A percentile compares a stretch with the other conserved stretches of the same genome.
phyloP scores from a whole-genome alignment of 768 basidiomycete genomes.

The Nidularia pulvinata region DNA sequence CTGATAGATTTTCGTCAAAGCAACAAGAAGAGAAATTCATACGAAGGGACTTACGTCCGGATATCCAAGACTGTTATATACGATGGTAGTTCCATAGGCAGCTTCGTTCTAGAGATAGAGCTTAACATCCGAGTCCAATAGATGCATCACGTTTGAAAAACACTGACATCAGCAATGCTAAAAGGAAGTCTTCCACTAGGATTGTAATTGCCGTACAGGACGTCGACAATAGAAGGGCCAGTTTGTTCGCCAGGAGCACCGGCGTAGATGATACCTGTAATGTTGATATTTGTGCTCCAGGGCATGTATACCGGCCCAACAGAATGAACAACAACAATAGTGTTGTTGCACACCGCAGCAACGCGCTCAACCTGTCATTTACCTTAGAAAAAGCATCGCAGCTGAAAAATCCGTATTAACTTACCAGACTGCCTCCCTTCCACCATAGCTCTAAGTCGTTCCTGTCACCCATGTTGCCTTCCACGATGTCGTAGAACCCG shows the following conservation, averaged over 20 bases:
- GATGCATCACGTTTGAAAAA: neutral
- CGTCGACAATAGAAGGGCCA: slow-evolving; percentile 74
- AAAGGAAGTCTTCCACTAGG: slow-evolving; percentile 74
- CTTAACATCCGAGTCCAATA: neutral
- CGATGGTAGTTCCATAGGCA: slow-evolving; percentile 41
- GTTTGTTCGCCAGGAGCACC: slow-evolving; percentile 73
- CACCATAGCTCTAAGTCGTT: slow-evolving; percentile 62
- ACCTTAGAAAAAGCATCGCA: slow-evolving; percentile 15
- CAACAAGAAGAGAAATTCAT: slow-evolving; percentile 9
- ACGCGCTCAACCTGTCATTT: slow-evolving; percentile 43
- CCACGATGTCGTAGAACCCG: slow-evolving; percentile 57
- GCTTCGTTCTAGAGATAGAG: slow-evolving; percentile 23
- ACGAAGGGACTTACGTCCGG: slow-evolving; percentile 22
- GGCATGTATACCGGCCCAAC: slow-evolving; percentile 75
- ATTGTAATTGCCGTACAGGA: slow-evolving; percentile 77
- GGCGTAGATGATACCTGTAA: slow-evolving; percentile 59
- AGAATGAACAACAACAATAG: slow-evolving; percentile 78
- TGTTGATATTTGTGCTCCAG: slow-evolving; percentile 79
- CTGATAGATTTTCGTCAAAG: slow-evolving; percentile 17
- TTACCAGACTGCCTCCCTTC: slow-evolving; percentile 46
- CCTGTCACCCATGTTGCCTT: slow-evolving; percentile 60
- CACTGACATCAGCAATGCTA: slow-evolving; percentile 65
- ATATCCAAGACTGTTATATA: slow-evolving; percentile 39
- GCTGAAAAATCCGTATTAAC: neutral
- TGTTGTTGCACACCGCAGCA: slow-evolving; percentile 72